phyloP scores from a whole-genome alignment of 305 asterid genomes.

The Withania somnifera region DNA sequence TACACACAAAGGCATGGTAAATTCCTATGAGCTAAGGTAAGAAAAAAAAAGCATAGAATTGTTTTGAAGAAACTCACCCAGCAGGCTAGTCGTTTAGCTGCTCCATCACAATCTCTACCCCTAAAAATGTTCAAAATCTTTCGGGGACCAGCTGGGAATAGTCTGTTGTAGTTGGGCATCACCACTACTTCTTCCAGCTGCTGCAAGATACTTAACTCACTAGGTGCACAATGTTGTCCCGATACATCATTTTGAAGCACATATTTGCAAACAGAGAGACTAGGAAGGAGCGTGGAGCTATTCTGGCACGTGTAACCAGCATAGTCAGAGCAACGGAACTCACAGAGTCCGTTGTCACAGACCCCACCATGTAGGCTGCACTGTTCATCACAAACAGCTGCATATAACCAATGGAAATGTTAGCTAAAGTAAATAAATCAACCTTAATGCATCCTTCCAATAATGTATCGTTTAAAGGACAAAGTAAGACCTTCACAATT shows the following conservation, averaged over 20 bases:
- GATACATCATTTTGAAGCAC: conserved; percentile 53
- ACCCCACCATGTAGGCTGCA: conserved; percentile 99
- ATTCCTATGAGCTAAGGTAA: too few relatives aligned
- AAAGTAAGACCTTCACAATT: not conserved
- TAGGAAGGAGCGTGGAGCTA: conserved; percentile 74
- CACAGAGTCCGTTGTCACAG: conserved; percentile 91
- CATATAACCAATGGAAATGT: conserved; percentile 1
- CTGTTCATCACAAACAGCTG: conserved; percentile 91
- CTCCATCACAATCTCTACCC: conserved; percentile 90
- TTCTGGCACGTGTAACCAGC: conserved; percentile 99
- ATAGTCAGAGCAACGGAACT: conserved; percentile 95
- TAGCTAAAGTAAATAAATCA: not conserved
- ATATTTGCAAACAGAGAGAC: conserved; percentile 76
- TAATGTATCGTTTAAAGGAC: not conserved
- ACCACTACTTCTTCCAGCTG: conserved; percentile 97
- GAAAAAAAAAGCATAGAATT: too few relatives aligned
- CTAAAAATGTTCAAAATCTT: conserved; percentile 76
- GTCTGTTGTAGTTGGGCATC: conserved; percentile 94
- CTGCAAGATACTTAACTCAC: conserved; percentile 75
- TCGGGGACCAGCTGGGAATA: conserved; percentile 93
- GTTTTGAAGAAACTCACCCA: conserved; percentile 60
- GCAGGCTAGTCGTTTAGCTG: conserved; percentile 94
- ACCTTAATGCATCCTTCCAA: not conserved
- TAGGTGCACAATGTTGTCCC: conserved; percentile 95
- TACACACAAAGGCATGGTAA: not conserved